Base-by-base conservation (phyloP, 2,329 filamentous ascomycete genomes). In the Cladosporium colombiae region DNA sequence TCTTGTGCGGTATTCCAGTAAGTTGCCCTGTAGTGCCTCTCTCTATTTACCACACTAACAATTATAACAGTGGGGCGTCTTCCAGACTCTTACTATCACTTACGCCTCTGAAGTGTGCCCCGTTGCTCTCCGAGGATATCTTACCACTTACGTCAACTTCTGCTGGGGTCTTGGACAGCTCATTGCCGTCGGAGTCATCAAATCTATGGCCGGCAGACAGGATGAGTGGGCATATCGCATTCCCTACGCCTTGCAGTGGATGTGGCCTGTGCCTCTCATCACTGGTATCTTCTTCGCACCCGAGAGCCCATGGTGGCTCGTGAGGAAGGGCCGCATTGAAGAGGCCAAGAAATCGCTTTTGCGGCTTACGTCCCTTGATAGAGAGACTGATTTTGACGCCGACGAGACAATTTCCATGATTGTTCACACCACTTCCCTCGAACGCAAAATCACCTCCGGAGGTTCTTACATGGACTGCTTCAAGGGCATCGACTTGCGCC, bases 371-470 rank as follows among this genome's bases (percentile, higher is more conserved):
- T 88, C 84, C 71, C 71, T 82, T 14, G 81, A 87, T 68, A 81
- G 82, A 58, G 88, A 92, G 67, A 89, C 87, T 0, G 85, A 89
- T 68, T 93, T 95, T 71, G 86, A 96, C 73, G 86, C 90, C 11
- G 90, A 96, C 68, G 91, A 95, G 79, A 95, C 91, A 0, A 83
- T 96, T 58, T 89, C 91, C 72, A 95, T 96, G 91, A 96, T 97
- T 90, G 87, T 92, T 1, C 91, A 96, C 75, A 97, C 92, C 0
- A 93, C 91, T 0, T 89, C 90, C 0, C 81, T 96, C 18, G 93
- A 96, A 76, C 85, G 91, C 74, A 82, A 87, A 77, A 90, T 92
- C 63, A 93, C 91, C 5, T 80, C 81, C 7, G 92, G 92, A 33
- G 86, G 91, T 6, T 88, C 84, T 64, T 96, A 95, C 77, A 78